phyloP scores from a whole-genome alignment of 345 rosid species.

The Salix udensis region DNA sequence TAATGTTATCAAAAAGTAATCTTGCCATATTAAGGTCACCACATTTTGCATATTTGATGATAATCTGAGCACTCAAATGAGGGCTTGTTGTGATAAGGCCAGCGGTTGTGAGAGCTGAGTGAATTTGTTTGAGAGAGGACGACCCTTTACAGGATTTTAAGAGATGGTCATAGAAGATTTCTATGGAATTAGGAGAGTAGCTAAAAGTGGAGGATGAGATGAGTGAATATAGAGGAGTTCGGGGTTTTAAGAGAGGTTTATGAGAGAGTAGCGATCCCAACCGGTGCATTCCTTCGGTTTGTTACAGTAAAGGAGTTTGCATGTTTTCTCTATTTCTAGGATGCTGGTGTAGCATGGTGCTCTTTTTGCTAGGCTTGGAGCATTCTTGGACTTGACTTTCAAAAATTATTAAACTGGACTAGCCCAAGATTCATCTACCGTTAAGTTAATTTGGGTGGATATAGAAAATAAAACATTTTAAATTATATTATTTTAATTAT shows the following conservation, averaged over 20 bases:
- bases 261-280: not conserved
- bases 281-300: slow-evolving; percentile 18
- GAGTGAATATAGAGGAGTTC: not conserved
- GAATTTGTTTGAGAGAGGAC: slow-evolving; percentile 38
- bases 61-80: slow-evolving; percentile 40
- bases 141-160: slow-evolving; percentile 28
- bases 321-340: not conserved
- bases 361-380: no score
- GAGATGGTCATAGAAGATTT: slow-evolving; percentile 22
- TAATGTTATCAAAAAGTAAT: slow-evolving; percentile 30
- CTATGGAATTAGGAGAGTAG: slow-evolving; percentile 24
- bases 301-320: not conserved
- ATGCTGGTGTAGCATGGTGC: no score
- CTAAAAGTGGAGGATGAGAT: not conserved
- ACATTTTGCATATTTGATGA: slow-evolving; percentile 36
- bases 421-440: no score
- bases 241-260: slow-evolving; percentile 15
- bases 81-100: slow-evolving; percentile 25
- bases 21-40: slow-evolving; percentile 26
- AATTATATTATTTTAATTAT: no score
- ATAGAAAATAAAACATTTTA: no score
- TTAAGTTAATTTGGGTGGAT: no score
- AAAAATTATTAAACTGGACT: no score
- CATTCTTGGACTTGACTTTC: no score
- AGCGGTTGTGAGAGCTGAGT: slow-evolving; percentile 31